Evolutionary conservation across 129 eudicot genomes (phyloP), one percentile per base, ranked within the genome.

Genomic region (Artemisia tridentata): DNA sequence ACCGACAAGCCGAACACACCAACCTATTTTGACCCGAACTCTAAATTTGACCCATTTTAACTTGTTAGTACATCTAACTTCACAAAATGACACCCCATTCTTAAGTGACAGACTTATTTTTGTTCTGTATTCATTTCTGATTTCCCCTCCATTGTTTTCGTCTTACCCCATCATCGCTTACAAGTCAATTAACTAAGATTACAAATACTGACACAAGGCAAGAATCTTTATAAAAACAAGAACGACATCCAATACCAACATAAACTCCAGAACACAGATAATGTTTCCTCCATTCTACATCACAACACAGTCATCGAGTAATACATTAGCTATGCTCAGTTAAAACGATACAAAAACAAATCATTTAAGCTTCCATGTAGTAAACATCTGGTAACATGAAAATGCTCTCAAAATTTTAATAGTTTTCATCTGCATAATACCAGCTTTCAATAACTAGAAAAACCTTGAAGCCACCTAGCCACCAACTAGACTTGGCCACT

Each of bases 361-460:
- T 60, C 31, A 56, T 63, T 16, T 38, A 63, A 63, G 49, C 11
- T 3, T 18, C 38, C 38, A 53, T 61, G 46, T 23, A n/a, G 25
- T 21, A 25, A 78, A 80, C 65, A 58, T 75, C 85, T 69, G 96
- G 88, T 38, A 85, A 59, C 64, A 83, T 31, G 10, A 81, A 68
- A 27, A 82, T 83, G 56, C 88, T 71, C 79, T 79, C 73, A 78
- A 71, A 78, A 55, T 57, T 57, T 55, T 9, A 15, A 34, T 43
- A 6, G 7, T 51, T 59, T 63, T 74, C 56, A 50, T 66, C 65
- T 50, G 58, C 64, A 25, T 45, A 7, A 17, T 17, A 19, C 17
- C 17, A 62, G 20, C 23, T 51, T 59, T 31, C 63, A 34, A 46
- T 23, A 41, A 58, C 68, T 31, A 31, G 19, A 11, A 46, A 72